Conservation (phyloP, 768 basidiomycete species). For the Sutorius australiensis region DNA sequence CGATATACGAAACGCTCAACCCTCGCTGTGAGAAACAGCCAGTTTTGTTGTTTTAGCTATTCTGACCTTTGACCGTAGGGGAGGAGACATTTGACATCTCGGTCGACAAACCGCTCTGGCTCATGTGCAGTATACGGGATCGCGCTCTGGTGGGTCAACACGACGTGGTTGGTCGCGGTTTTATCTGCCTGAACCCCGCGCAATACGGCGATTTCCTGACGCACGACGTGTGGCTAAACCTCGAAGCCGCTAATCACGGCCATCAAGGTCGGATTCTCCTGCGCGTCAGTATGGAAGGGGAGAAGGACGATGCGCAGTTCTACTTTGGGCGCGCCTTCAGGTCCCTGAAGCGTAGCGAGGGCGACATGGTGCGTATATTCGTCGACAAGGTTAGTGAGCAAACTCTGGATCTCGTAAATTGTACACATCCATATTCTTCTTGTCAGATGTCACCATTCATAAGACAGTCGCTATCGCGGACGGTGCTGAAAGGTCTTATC, state of each 20-base stretch:
- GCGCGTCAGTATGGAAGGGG: conserved; percentile 96
- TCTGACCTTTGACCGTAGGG: conserved; percentile 51
- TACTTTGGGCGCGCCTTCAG: conserved; percentile 96
- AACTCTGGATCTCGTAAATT: neutral
- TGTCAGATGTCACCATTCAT: conserved; percentile 90
- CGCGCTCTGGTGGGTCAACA: conserved; percentile 90
- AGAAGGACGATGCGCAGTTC: conserved; percentile 97
- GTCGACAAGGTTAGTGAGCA: conserved; percentile 78
- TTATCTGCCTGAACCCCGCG: conserved; percentile 86
- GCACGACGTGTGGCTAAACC: conserved; percentile 88
- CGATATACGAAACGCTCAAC: conserved; percentile 84
- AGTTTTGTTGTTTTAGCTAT: neutral
- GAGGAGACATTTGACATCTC: conserved; percentile 96
- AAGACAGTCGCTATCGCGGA: conserved; percentile 77
- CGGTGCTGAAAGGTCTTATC: conserved; percentile 71
- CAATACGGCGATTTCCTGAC: conserved; percentile 86
- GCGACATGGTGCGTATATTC: conserved; percentile 93
- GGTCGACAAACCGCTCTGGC: conserved; percentile 90
- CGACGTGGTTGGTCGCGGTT: conserved; percentile 86
- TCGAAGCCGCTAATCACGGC: conserved; percentile 55
- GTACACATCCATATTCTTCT: neutral
- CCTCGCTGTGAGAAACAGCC: conserved; percentile 72
- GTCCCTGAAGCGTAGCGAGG: conserved; percentile 86
- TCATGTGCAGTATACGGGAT: conserved; percentile 93
- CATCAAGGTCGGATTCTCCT: conserved; percentile 75